These are phyloP conservation scores for Edaphochlamys debaryana DNA, from an alignment of 139 green algal species.

Conservation along the genomic window DNA sequence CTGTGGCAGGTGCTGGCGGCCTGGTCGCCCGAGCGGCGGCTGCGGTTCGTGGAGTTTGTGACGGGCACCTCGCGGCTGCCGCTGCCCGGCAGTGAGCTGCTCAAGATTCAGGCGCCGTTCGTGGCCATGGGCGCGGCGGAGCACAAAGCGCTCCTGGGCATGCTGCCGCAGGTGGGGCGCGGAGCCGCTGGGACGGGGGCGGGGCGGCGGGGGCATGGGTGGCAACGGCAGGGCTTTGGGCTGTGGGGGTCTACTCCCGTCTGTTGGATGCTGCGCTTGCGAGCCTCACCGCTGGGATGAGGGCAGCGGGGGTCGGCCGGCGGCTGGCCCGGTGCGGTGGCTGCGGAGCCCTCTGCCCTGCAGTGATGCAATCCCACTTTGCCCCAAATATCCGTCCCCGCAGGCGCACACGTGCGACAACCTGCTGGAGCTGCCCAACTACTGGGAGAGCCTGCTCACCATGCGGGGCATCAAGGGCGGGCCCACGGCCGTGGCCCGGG, in stretches of 20 bases:
- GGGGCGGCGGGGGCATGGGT: no score
- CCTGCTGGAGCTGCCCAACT: slow-evolving; percentile 76
- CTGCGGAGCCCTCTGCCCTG: no score
- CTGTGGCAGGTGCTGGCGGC: slow-evolving; percentile 57
- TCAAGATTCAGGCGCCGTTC: slow-evolving; percentile 67
- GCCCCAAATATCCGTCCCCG: no score
- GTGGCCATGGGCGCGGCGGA: slow-evolving; percentile 54
- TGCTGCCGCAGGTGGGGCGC: slow-evolving; percentile 62
- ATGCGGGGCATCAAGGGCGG: slow-evolving; percentile 22
- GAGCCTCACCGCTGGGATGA: no score
- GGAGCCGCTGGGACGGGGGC: no score
- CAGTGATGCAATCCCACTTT: no score
- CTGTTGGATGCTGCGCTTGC: no score
- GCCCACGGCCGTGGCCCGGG: slow-evolving; percentile 6
- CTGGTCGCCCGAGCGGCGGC: slow-evolving; percentile 46
- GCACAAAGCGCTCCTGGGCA: slow-evolving; percentile 58
- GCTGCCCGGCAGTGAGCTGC: slow-evolving; percentile 59
- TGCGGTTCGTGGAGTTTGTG: slow-evolving; percentile 63
- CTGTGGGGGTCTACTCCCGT: no score
- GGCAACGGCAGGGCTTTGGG: no score
- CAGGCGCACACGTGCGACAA: slow-evolving; percentile 73
- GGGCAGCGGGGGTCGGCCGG: no score
- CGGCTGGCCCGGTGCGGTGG: no score
- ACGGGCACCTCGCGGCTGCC: slow-evolving; percentile 62
- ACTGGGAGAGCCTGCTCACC: slow-evolving; percentile 65